A percentile compares a stretch with the other conserved stretches of the same genome.
Conservation (phyloP, 306 rosid genomes). For the Cyamopsis tetragonoloba region DNA sequence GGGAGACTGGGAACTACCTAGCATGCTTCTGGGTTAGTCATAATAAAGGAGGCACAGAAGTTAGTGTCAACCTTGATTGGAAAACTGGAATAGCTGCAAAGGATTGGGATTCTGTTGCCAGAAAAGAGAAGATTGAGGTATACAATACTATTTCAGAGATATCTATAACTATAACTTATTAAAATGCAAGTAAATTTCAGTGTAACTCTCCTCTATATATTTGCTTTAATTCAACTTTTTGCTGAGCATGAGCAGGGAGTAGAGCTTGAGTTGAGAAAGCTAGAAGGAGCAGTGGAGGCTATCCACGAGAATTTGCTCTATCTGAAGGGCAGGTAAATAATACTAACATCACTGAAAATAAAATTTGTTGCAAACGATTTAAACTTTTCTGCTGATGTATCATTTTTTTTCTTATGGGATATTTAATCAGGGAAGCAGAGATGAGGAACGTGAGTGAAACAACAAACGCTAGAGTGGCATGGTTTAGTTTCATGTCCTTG, state of each 20-base stretch:
- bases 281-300: slow-evolving; percentile 81
- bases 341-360: no score
- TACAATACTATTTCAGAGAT: neutral
- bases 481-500: slow-evolving; percentile 73
- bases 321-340: slow-evolving; percentile 77
- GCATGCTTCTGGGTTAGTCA: slow-evolving; percentile 68
- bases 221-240: neutral
- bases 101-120: slow-evolving; percentile 96
- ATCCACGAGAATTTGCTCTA: slow-evolving; percentile 68
- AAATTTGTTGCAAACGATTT: neutral
- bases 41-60: slow-evolving; percentile 27
- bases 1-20: slow-evolving; percentile 73
- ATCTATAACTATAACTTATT: neutral
- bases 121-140: slow-evolving; percentile 89
- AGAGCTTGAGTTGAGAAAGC: slow-evolving; percentile 81
- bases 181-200: neutral
- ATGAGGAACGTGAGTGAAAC: slow-evolving; percentile 72
- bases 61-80: slow-evolving; percentile 77
- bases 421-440: slow-evolving; percentile 62
- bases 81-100: slow-evolving; percentile 84
- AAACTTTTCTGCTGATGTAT: slow-evolving; percentile 6
- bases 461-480: slow-evolving; percentile 68
- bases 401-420: neutral
- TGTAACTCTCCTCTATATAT: neutral
- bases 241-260: slow-evolving; percentile 55